Percentiles rank a stretch among this genome's conserved stretches.
Conservation (phyloP, 768 basidiomycete species). For the Termitomyces heimii region DNA sequence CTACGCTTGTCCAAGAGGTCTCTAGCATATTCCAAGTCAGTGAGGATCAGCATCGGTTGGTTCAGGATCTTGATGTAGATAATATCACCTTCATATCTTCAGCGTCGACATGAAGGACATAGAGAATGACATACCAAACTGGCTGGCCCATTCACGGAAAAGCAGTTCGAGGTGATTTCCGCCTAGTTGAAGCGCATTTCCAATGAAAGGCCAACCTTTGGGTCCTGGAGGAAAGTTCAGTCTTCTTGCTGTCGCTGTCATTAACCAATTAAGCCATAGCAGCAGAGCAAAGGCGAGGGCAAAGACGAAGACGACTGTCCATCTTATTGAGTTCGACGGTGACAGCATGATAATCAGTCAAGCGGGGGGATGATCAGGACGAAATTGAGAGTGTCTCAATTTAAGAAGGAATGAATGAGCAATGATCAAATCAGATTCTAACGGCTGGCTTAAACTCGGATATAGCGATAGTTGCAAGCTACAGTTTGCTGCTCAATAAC, state of each 20-base stretch:
- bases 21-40: conserved; percentile 34
- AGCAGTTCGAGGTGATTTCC: conserved; percentile 29
- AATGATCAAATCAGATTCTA: conserved; percentile 11
- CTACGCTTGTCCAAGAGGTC: conserved; percentile 50
- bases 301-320: conserved; percentile 10
- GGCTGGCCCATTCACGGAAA: conserved; percentile 34
- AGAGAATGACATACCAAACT: conserved; percentile 32
- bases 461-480: conserved; percentile 3
- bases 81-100: conserved; percentile 31
- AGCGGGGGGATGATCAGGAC: conserved; percentile 2
- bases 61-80: conserved; percentile 35
- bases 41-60: conserved; percentile 44
- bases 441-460: conserved; percentile 5
- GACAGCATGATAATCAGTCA: conserved; percentile 3
- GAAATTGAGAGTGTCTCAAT: neutral
- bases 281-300: conserved; percentile 2
- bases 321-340: conserved; percentile 1
- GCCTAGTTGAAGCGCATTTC: conserved; percentile 42
- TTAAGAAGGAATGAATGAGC: conserved; percentile 12
- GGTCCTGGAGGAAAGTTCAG: conserved; percentile 43
- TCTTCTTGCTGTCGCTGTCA: conserved; percentile 16
- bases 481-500: conserved; percentile 4
- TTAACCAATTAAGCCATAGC: conserved; percentile 16
- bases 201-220: conserved; percentile 35
- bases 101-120: neutral